Conservation (phyloP, 139 green algal genomes). For the Protoeuglena noctilucae region DNA sequence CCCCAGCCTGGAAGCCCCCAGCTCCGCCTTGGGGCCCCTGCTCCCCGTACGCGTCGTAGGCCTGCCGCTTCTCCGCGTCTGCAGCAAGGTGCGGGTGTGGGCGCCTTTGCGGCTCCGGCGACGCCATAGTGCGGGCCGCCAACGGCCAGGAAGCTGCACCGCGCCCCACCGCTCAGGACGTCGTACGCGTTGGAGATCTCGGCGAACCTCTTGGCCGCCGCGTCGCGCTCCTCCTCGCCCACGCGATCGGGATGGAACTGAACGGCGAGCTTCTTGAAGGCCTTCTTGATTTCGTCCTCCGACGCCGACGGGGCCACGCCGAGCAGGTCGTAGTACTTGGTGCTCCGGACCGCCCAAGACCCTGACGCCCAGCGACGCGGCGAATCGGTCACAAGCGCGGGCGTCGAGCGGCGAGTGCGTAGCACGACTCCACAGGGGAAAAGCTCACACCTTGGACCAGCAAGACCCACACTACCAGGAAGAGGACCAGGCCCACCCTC, state of each 20-base stretch:
- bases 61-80: not conserved
- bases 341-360: too few species aligned
- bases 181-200: not conserved
- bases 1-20: not conserved
- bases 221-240: not conserved
- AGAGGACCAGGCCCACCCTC: too few species aligned
- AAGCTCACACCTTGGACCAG: too few species aligned
- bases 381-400: too few species aligned
- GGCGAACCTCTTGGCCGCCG: not conserved
- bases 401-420: too few species aligned
- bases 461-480: too few species aligned
- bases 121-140: not conserved
- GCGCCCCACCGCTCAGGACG: not conserved
- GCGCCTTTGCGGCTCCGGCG: too few species aligned
- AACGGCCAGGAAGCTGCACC: not conserved
- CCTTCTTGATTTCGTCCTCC: too few species aligned
- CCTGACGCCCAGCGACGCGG: too few species aligned
- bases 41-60: not conserved
- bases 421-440: too few species aligned
- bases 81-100: not conserved
- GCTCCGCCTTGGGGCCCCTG: not conserved
- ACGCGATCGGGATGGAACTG: slow-evolving; percentile 2
- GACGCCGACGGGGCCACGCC: too few species aligned
- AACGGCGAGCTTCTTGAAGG: slow-evolving; percentile 2
- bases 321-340: too few species aligned